phyloP scores from a whole-genome alignment of 176 grass and related monocot species.

The Oryza australiensis region DNA sequence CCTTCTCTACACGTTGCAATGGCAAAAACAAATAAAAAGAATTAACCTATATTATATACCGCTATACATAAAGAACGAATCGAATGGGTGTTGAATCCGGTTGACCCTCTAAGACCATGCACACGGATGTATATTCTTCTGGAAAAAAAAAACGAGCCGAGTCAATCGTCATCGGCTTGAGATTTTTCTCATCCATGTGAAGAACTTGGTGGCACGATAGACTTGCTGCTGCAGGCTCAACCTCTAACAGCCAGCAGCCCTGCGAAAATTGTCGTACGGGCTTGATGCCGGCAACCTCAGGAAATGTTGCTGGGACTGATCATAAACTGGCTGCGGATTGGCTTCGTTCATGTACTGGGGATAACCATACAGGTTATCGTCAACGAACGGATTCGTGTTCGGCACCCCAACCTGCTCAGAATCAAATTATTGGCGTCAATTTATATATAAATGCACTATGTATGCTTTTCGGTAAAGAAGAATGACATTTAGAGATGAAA shows the following conservation, averaged over 20 bases:
- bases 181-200: background rate
- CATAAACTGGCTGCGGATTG: conserved; percentile 23
- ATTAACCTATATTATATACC: conserved; percentile 29
- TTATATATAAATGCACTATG: background rate
- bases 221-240: background rate
- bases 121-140: background rate
- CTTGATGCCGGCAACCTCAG: conserved; percentile 80
- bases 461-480: background rate
- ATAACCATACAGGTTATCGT: conserved; percentile 47
- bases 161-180: background rate
- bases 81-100: conserved; percentile 37
- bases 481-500: background rate
- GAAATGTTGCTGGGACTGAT: conserved; percentile 37
- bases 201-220: background rate
- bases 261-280: conserved; percentile 86
- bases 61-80: conserved; percentile 32
- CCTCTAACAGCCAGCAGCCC: conserved; percentile 51
- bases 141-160: background rate
- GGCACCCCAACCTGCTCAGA: conserved; percentile 36
- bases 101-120: conserved; percentile 27
- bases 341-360: conserved; percentile 28
- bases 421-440: background rate
- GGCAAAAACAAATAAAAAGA: conserved; percentile 1
- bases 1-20: conserved; percentile 30
- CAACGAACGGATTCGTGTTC: conserved; percentile 62